A percentile compares a stretch with the other conserved stretches of the same genome.
Evolutionary conservation across 1,284 basidiomycete genomes (phyloP).

Genomic region (Trichosporon asahii): DNA sequence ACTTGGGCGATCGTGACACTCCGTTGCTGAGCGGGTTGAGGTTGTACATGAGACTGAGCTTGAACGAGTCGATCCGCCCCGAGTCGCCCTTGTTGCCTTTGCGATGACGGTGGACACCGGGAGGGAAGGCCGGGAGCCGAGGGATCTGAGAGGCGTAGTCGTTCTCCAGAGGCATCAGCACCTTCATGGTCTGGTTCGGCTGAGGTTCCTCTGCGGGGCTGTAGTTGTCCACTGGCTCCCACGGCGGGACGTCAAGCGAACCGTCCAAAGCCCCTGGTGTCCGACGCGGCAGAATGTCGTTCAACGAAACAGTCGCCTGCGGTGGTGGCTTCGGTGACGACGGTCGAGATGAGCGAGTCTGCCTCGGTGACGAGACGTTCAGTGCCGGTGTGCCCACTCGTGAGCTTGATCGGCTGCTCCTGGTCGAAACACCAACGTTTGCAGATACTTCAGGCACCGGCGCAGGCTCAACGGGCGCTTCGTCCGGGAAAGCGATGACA

Average conservation of each 20-base stretch:
- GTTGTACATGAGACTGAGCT: conserved; percentile 35
- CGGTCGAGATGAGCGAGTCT: conserved; percentile 10
- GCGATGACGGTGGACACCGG: conserved; percentile 22
- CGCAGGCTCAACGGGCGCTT: conserved; percentile 19
- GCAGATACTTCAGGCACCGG: conserved; percentile 11
- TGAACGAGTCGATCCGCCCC: conserved; percentile 32
- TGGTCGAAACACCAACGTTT: neutral
- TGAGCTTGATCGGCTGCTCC: conserved; percentile 12
- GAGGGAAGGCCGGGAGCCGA: conserved; percentile 36
- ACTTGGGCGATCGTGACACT: conserved; percentile 39
- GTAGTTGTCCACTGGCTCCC: conserved; percentile 44
- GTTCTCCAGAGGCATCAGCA: conserved; percentile 41
- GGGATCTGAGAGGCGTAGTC: conserved; percentile 36
- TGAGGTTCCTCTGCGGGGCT: conserved; percentile 27
- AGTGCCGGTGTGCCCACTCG: conserved; percentile 14
- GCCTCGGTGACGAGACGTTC: conserved; percentile 12
- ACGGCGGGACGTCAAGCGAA: conserved; percentile 30
- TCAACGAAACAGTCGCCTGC: conserved; percentile 12
- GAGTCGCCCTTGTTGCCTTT: conserved; percentile 33
- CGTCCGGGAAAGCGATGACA: conserved; percentile 41
- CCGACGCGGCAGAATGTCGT: conserved; percentile 19
- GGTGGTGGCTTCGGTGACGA: conserved; percentile 13
- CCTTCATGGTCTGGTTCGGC: conserved; percentile 23
- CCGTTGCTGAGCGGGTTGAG: conserved; percentile 41
- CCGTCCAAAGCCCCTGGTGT: conserved; percentile 12